Evolutionary conservation across 805 yeast genomes (phyloP).

Genomic region (Groenewaldozyma salmanticensis): DNA sequence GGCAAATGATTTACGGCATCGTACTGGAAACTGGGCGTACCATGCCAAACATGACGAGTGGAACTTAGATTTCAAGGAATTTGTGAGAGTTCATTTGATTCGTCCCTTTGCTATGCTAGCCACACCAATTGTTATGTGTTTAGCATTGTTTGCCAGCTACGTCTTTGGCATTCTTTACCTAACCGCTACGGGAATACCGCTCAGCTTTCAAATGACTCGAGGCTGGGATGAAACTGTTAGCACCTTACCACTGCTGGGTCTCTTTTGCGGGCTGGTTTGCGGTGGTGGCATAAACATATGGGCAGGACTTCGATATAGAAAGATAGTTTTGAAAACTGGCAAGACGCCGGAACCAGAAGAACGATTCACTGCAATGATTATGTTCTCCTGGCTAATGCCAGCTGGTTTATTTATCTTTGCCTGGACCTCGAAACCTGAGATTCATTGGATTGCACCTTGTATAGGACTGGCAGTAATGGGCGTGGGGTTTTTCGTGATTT

Average conservation of each 20-base stretch:
- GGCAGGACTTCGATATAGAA: slow-evolving; percentile 23
- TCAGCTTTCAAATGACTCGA: slow-evolving; percentile 25
- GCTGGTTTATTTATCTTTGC: slow-evolving; percentile 51
- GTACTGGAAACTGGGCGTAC: slow-evolving; percentile 72
- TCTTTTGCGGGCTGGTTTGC: slow-evolving; percentile 25
- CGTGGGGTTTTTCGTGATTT: slow-evolving; percentile 44
- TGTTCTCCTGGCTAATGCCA: slow-evolving; percentile 37
- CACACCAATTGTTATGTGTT: slow-evolving; percentile 35
- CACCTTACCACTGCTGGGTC: slow-evolving; percentile 26
- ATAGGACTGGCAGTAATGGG: slow-evolving; percentile 46
- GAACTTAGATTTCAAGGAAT: slow-evolving; percentile 58
- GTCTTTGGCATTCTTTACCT: slow-evolving; percentile 37
- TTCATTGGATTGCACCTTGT: slow-evolving; percentile 49
- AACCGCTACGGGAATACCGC: slow-evolving; percentile 32
- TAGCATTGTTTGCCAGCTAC: slow-evolving; percentile 34
- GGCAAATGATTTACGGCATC: slow-evolving; percentile 59
- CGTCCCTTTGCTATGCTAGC: slow-evolving; percentile 73
- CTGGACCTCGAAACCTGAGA: slow-evolving; percentile 41
- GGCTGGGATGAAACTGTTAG: slow-evolving; percentile 27
- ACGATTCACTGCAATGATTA: slow-evolving; percentile 46
- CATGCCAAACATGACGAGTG: slow-evolving; percentile 91
- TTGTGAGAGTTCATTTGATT: slow-evolving; percentile 59
- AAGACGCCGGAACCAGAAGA: slow-evolving; percentile 51
- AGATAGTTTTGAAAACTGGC: slow-evolving; percentile 22
- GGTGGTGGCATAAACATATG: slow-evolving; percentile 26